Conservation (phyloP, 306 rosid species). For the Quercus gilva region DNA sequence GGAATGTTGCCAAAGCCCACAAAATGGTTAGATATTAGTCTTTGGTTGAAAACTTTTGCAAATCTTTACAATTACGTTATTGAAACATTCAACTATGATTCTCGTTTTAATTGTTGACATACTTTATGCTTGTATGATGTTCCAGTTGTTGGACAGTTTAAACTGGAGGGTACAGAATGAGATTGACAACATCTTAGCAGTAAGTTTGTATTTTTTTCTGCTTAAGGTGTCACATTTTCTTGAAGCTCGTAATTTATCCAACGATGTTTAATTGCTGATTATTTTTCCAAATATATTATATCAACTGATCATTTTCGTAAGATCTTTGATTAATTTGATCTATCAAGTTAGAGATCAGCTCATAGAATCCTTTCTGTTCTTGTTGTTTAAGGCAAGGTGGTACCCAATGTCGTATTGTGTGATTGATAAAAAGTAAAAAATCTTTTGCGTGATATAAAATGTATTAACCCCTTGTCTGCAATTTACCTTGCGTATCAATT, state of each 20-base stretch:
- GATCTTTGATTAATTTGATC: not conserved
- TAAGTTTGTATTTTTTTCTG: conserved; percentile 35
- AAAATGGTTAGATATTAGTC: conserved; percentile 62
- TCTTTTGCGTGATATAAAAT: not conserved
- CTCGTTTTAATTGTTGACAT: conserved; percentile 14
- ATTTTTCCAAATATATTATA: not conserved
- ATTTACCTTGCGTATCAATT: not conserved
- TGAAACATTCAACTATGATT: not conserved
- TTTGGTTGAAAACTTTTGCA: conserved; percentile 21
- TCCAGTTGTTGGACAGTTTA: conserved; percentile 79
- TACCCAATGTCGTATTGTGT: not conserved
- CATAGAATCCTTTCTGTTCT: not conserved
- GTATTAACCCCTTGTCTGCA: not conserved
- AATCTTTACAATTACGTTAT: not conserved
- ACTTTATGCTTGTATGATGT: conserved; percentile 17
- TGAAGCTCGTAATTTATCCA: conserved; percentile 6
- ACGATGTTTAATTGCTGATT: not conserved
- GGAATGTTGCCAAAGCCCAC: conserved; percentile 76
- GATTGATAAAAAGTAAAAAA: not conserved
- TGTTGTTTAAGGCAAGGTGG: not conserved
- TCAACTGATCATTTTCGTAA: not conserved
- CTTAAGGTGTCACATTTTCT: conserved; percentile 9
- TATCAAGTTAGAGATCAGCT: not conserved
- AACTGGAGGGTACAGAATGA: conserved; percentile 90
- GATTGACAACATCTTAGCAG: conserved; percentile 79